Base-by-base conservation (phyloP, 371 early-diverging fungal genomes). In the Mucor saturninus region DNA sequence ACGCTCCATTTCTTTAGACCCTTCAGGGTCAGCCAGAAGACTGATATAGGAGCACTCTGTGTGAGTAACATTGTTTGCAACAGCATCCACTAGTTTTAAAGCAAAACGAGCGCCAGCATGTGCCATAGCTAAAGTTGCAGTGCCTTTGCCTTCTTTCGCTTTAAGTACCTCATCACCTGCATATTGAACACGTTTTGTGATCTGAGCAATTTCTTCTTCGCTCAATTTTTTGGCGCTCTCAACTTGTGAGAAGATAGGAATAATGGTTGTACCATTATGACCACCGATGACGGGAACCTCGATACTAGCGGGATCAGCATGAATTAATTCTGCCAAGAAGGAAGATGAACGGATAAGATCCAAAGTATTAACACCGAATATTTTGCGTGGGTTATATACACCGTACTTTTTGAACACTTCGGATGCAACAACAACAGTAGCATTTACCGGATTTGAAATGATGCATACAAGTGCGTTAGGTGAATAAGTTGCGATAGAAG, bases 151-250 rank as follows among this genome's bases (percentile, higher is more conserved):
- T 59, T 83, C 87, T 83, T 95, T 95, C 60, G 96, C 96, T 82
- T 93, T 91, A 72, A 95, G 93, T 57, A 95, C 96, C 73, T 95
- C 96, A 72, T 95, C 96, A 64, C 96, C 96, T 66, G 93, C 96
- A 79, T 83, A 95, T 72, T 95, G 96, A 64, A 95, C 92, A 57
- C 96, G 89, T 42, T 93, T 68, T 56, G 91, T 92, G 10, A 95
- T 77, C 6, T 78, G 66, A 58, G 90, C 91, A 67, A 87, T 70
- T 78, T 93, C 87, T 28, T 86, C 89, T 35, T 90, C 73, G 35
- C 81, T 73, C 67, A 92, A 84, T 42, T 69, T 67, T 1, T 77
- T 67, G 40, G 88, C 81, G 55, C 64, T 73, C 13, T 74, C 56
- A 8, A 83, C 75, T 64, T 84, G 81, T 38, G 90, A 89, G 32